A percentile compares a stretch with the other conserved stretches of the same genome.
phyloP scores from a whole-genome alignment of 1,139 yeast genomes.

The Geotrichum siamense region DNA sequence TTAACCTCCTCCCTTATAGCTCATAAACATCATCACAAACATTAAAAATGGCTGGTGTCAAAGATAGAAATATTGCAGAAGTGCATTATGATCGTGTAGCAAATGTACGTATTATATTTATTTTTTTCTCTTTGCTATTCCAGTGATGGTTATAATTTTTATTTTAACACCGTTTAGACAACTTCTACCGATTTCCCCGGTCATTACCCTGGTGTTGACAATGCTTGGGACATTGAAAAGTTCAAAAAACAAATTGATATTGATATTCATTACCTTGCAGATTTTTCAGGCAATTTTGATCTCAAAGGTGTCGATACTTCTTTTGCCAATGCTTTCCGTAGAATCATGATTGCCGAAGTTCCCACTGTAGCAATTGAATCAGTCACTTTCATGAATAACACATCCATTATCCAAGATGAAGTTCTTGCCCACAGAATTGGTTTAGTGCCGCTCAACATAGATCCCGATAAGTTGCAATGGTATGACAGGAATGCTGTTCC shows the following conservation, averaged over 20 bases:
- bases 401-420: conserved; percentile 95
- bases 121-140: conserved; percentile 5
- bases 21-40: background rate
- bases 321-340: conserved; percentile 90
- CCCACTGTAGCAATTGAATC: conserved; percentile 94
- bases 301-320: conserved; percentile 83
- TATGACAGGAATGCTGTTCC: conserved; percentile 69
- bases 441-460: conserved; percentile 78
- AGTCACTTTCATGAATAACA: conserved; percentile 84
- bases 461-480: conserved; percentile 64
- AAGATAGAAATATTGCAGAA: conserved; percentile 57
- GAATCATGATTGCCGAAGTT: conserved; percentile 94
- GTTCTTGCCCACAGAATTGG: conserved; percentile 94
- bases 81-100: conserved; percentile 89
- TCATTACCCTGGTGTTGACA: conserved; percentile 54
- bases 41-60: conserved; percentile 15
- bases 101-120: conserved; percentile 39
- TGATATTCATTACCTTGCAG: conserved; percentile 53
- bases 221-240: conserved; percentile 78
- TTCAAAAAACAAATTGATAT: conserved; percentile 66
- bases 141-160: background rate
- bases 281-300: conserved; percentile 78
- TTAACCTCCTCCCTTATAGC: background rate
- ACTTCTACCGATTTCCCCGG: conserved; percentile 90
- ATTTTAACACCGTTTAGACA: no score